Base-by-base conservation (phyloP, 2,329 filamentous ascomycete genomes). In the Plenodomus tracheiphilus region DNA sequence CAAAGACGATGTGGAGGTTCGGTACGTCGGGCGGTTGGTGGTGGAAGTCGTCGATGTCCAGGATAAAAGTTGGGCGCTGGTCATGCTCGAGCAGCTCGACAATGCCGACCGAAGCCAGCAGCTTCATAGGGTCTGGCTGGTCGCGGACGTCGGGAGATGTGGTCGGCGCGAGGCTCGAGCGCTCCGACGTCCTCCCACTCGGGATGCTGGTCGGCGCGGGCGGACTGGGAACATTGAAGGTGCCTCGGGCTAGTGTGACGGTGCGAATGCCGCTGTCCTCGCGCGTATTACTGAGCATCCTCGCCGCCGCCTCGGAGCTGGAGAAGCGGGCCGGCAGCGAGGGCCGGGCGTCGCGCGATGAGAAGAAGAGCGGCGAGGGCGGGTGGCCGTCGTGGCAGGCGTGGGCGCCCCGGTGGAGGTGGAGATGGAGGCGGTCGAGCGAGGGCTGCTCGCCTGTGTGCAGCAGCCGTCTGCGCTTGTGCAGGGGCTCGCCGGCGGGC, bases 51-150 rank as follows among this genome's bases (percentile, higher is more conserved):
- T 77, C 76, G 42, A 89, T 72, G 61, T 93, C 88, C 28, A 93
- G 77, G 36, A 93, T 80, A 61, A 93, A 90, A 0, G 87, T 89
- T 2, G 88, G 89, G 39, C 89, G 78, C 41, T 87, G 83, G 66
- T 94, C 89, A 57, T 88, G 82, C 64, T 93, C 88, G 35, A 94
- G 71, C 34, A 93, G 74, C 68, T 93, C 89, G 17, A 86, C 73
- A 9, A 90, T 79, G 19, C 87, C 85, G 43, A 91, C 77, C 20
- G 81, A 81, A 36, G 82, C 82, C 4, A 92, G 76, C 42, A 84
- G 74, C 43, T 84, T 79, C 38, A 83, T 55, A 4, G 78, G 76
- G 2, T 82, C 76, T 1, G 75, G 70, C 45, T 77, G 72, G 5
- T 75, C 71, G 53, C 76, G 66, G 52, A 75, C 70, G 47, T 85